Percentiles rank a stretch among this genome's conserved stretches.
These are phyloP conservation scores for Tilletia caries DNA, from an alignment of 1,284 basidiomycete species.

Conservation along the genomic window DNA sequence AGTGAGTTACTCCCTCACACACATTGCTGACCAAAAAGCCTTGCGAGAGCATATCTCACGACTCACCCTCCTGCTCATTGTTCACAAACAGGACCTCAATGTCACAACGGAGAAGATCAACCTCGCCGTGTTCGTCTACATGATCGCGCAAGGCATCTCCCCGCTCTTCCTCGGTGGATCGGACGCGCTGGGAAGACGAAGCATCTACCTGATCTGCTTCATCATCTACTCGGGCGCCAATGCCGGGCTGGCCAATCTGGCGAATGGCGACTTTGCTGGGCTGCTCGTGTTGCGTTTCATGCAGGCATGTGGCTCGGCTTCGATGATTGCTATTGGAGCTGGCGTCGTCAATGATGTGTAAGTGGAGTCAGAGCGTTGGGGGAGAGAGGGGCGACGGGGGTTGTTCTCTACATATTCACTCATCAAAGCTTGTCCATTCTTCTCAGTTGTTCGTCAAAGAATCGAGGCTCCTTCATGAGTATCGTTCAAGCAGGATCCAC, in stretches of 20 bases:
- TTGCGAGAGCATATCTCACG: too few species aligned
- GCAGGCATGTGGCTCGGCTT: constrained; percentile 10
- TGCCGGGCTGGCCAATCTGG: constrained; percentile 13
- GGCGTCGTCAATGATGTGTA: constrained; percentile 14
- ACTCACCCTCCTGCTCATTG: not conserved
- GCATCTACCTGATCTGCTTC: constrained; percentile 15
- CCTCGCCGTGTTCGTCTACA: constrained; percentile 7
- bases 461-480: constrained; percentile 2
- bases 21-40: not conserved
- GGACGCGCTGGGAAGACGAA: not conserved
- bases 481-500: constrained; percentile 16
- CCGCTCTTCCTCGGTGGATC: constrained; percentile 13
- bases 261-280: constrained; percentile 10
- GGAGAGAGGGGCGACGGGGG: too few species aligned
- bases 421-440: not conserved
- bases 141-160: constrained; percentile 14
- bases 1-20: not conserved
- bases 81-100: constrained; percentile 10
- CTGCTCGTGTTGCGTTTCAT: constrained; percentile 13
- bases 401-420: too few species aligned
- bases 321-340: constrained; percentile 11
- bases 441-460: not conserved
- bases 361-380: too few species aligned
- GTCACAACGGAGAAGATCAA: not conserved
- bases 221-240: constrained; percentile 17